phyloP scores from a whole-genome alignment of 1,139 yeast genomes.

The Sugiyamaella paludigena region DNA sequence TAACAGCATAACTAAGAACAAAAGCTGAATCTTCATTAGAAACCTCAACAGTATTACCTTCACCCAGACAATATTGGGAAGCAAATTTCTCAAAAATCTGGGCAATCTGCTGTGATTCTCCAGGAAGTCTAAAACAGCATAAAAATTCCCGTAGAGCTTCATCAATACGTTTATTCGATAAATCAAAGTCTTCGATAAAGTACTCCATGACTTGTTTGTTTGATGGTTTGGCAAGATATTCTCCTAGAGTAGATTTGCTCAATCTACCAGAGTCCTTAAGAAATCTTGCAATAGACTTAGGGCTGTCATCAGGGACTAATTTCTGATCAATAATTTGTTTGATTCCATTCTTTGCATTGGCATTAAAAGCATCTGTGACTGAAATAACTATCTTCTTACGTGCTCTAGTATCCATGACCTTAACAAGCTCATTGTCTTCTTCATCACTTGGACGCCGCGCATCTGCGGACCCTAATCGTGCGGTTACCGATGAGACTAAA shows the following conservation, averaged over 20 bases:
- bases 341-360: slow-evolving; percentile 74
- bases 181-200: slow-evolving; percentile 73
- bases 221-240: slow-evolving; percentile 73
- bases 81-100: slow-evolving; percentile 87
- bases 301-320: slow-evolving; percentile 58
- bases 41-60: slow-evolving; percentile 32
- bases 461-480: slow-evolving; percentile 41
- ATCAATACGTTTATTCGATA: slow-evolving; percentile 76
- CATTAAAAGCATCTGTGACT: slow-evolving; percentile 72
- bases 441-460: slow-evolving; percentile 8
- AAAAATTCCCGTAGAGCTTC: slow-evolving; percentile 84
- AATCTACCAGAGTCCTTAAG: slow-evolving; percentile 75
- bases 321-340: slow-evolving; percentile 58
- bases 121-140: slow-evolving; percentile 87
- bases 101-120: slow-evolving; percentile 96
- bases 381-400: slow-evolving; percentile 69
- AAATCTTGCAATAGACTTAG: slow-evolving; percentile 68
- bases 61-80: slow-evolving; percentile 60
- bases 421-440: slow-evolving; percentile 19
- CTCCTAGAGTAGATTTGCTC: slow-evolving; percentile 86
- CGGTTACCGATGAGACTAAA: slow-evolving; percentile 64
- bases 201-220: slow-evolving; percentile 58
- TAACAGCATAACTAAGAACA: slow-evolving; percentile 85
- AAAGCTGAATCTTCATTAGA: slow-evolving; percentile 88
- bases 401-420: slow-evolving; percentile 44